Evolutionary conservation across 176 grass and related monocot species (phyloP).

Genomic region (Rhynchospora breviuscula): DNA sequence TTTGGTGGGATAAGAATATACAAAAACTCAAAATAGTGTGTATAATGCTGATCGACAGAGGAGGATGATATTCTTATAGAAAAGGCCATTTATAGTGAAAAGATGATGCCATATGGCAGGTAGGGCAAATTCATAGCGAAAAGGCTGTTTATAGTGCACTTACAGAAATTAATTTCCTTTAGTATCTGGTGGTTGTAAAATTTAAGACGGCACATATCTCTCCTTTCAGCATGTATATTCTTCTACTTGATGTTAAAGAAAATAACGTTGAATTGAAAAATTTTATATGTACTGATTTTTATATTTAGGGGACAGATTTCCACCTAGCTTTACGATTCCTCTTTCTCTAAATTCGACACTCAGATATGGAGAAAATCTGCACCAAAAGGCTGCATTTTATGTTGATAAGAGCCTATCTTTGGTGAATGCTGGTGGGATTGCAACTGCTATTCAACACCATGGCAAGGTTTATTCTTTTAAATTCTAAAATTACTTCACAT

Average conservation of each 20-base stretch:
- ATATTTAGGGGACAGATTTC: slow-evolving; percentile 51
- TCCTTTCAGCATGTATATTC: background rate
- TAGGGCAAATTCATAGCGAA: background rate
- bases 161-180: background rate
- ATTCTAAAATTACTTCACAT: background rate
- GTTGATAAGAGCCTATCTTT: slow-evolving; percentile 75
- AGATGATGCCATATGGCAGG: background rate
- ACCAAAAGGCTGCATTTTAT: slow-evolving; percentile 91
- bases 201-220: background rate
- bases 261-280: background rate
- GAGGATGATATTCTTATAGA: too few species aligned
- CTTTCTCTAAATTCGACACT: slow-evolving; percentile 56
- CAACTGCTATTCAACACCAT: slow-evolving; percentile 82
- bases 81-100: too few species aligned
- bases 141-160: background rate
- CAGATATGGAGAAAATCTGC: slow-evolving; percentile 94
- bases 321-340: slow-evolving; percentile 72
- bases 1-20: background rate
- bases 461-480: slow-evolving; percentile 46
- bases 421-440: slow-evolving; percentile 66
- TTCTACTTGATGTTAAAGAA: background rate
- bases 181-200: background rate
- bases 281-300: background rate
- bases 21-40: background rate
- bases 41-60: background rate